phyloP scores from a whole-genome alignment of 2,329 filamentous ascomycete species.

The Ceratocystis variospora region DNA sequence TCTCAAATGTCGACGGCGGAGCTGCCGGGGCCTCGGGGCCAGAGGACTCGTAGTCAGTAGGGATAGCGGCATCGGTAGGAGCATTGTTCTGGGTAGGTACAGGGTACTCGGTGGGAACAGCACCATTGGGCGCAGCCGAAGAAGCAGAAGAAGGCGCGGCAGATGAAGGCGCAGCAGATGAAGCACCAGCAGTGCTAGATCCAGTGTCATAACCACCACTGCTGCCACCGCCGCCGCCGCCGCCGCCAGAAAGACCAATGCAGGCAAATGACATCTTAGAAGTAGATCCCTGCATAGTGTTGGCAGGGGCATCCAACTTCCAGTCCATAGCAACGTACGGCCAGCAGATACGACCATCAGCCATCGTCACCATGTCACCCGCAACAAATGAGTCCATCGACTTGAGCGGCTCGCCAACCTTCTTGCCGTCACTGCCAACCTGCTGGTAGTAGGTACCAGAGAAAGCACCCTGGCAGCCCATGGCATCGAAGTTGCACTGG shows the following conservation, averaged over 20 bases:
- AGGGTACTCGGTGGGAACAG: constrained; percentile 11
- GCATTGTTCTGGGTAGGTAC: constrained; percentile 25
- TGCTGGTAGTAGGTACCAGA: constrained; percentile 47
- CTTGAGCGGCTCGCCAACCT: constrained; percentile 37
- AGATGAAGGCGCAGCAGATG: neutral
- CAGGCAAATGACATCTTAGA: constrained; percentile 43
- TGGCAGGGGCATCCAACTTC: constrained; percentile 28
- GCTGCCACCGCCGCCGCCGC: neutral
- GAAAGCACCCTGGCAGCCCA: constrained; percentile 46
- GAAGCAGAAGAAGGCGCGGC: neutral
- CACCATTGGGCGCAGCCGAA: neutral
- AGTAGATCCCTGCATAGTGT: constrained; percentile 22
- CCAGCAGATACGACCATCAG: constrained; percentile 47
- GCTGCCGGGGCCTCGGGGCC: neutral
- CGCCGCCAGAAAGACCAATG: constrained; percentile 20
- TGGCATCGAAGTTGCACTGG: constrained; percentile 41
- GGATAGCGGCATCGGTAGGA: constrained; percentile 30
- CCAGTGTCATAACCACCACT: neutral
- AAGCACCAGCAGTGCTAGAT: neutral
- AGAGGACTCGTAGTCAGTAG: constrained; percentile 19
- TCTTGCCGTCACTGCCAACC: constrained; percentile 37
- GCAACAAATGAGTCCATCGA: constrained; percentile 43
- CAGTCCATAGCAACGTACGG: constrained; percentile 45
- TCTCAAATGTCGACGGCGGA: constrained; percentile 3
- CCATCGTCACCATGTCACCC: constrained; percentile 48